Evolutionary conservation across 345 rosid genomes (phyloP), one percentile per base, ranked within the genome.

Genomic region (Iberis pinnata): DNA sequence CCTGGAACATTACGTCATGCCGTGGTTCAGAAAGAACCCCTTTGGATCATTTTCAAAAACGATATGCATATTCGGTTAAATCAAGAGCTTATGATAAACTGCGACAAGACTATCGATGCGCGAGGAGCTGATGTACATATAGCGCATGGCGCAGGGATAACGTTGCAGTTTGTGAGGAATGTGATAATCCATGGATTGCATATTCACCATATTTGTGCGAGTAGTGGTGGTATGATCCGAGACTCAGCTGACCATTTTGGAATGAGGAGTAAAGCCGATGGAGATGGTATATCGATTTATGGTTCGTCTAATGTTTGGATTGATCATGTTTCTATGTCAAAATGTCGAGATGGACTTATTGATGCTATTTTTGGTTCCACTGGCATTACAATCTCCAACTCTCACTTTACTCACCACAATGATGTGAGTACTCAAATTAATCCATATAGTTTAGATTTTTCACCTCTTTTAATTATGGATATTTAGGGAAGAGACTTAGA

Each of bases 51-150:
- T 17, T 89, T 89, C 60, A 58, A 56, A n/a, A 42, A 52, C 3
- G 71, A 77, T 45, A 86, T 86, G 97, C 5, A 53, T 29, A 89
- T 89, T 60, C 75, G 33, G 37, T 75, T 89, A 0, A 60, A 50
- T 43, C 80, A 83, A 54, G 90, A 86, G 78, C 83, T 89, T 8
- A 61, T 86, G 53, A 24, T 89, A 53, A 61, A 64, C 0, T 62
- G 83, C 53, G 22, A 83, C 75, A 86, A 83, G 61, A 89, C 95
- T n/a, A 83, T 89, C 41, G 97, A 86, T 20, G 95, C 58, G 0
- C 75, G 95, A 12, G 95, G 95, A 50, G 78, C 71, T 36, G 60
- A 73, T 8, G 79, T 86, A 18, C 88, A 75, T 18, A 55, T 86
- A 2, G 76, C 80, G 0, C 59, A 68, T 9, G 97, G 95, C 5